Conservation (phyloP, 1,284 basidiomycete genomes). For the Apiotrichum akiyoshidainum region DNA sequence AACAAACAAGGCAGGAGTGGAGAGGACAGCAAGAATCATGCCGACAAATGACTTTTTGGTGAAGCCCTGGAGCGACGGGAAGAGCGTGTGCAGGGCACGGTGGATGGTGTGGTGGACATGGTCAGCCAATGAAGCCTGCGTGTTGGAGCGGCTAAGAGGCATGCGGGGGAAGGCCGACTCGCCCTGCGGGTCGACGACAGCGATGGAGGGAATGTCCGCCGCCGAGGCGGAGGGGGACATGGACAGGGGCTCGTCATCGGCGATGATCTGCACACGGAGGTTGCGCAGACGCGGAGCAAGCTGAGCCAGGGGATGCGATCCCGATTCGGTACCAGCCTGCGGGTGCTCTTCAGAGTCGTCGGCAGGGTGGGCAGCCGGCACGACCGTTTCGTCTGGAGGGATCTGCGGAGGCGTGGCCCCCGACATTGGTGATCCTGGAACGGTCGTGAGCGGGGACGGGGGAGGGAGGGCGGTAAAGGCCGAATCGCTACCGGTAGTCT, state of each 20-base stretch:
- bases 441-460: neutral
- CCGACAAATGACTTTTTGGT: conserved; percentile 67
- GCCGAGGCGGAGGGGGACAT: neutral
- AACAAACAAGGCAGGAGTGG: conserved; percentile 77
- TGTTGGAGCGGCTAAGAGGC: neutral
- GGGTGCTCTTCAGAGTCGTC: neutral
- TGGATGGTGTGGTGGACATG: neutral
- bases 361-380: neutral
- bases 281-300: neutral
- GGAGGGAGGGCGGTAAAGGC: neutral
- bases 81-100: conserved; percentile 54
- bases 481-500: neutral
- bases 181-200: conserved; percentile 2
- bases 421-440: conserved; percentile 3
- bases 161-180: neutral
- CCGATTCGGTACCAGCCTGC: neutral
- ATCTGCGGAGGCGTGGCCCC: neutral
- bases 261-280: neutral
- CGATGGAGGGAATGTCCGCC: neutral
- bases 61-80: conserved; percentile 81
- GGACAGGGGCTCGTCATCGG: neutral
- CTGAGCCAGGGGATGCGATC: neutral
- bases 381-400: neutral
- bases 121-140: neutral
- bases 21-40: conserved; percentile 71